Evolutionary conservation across 441 rosid genomes (phyloP), one percentile per base, ranked within the genome.

Genomic region (Melastoma candidum): DNA sequence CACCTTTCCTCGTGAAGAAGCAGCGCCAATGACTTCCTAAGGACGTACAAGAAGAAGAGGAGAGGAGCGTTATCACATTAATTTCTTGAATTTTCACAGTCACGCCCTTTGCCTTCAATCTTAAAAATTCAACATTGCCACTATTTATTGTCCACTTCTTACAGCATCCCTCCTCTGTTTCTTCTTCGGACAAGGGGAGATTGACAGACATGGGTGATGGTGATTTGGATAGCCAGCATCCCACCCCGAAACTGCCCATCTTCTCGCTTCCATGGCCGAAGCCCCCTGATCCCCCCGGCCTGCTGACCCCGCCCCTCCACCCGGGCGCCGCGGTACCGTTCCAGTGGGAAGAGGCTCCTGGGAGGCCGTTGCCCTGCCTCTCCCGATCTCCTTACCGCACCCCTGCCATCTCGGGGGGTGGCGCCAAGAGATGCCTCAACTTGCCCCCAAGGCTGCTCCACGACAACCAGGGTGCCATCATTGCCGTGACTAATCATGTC

Each of bases 261-360:
- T 52, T 52, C 56, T 52, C 56, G 27, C 56, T 52, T 8, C 56
- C 55, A 0, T 26, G 56, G 56, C 41, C 41, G 1, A 52, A 52
- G 56, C 46, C 46, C 12, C 56, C 7, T 12, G 56, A 52, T 44
- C 12, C 8, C 4, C 46, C 56, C 25, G 56, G 56, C 26, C 39
- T 1, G 56, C 56, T 36, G 56, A 52, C 56, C n/a, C 56, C 46
- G 13, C 56, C 56, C 26, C 56, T 52, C 26, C 56, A 52, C 11
- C 22, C 56, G 27, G 27, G 0, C 45, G 56, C 14, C 26, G 39
- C 46, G 12, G 46, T 52, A 45, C 56, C 56, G 22, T 52, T 52
- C 46, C 39, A 52, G 26, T 52, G 56, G 46, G 56, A 52, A 45
- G 56, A 52, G 56, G 56, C 26, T 8, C 56, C 46, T 7, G 56